A percentile compares a stretch with the other conserved stretches of the same genome.
phyloP scores from a whole-genome alignment of 2,329 filamentous ascomycete species.

The Hymenoscyphus repandus region DNA sequence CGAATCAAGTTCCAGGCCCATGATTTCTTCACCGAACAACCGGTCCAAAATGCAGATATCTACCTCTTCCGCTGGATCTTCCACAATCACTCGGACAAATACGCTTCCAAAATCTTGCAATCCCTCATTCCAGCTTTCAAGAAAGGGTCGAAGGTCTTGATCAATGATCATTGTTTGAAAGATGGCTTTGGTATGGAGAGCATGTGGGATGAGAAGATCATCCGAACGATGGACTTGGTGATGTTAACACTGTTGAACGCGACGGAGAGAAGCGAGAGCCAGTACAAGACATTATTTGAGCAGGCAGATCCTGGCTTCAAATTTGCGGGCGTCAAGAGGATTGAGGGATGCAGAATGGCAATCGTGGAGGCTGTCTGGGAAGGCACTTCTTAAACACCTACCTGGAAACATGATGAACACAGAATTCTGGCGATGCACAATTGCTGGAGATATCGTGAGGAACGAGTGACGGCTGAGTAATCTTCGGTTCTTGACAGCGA shows the following conservation, averaged over 20 bases:
- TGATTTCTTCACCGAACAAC: slow-evolving; percentile 38
- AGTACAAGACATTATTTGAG: slow-evolving; percentile 42
- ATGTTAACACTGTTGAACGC: slow-evolving; percentile 49
- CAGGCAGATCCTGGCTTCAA: slow-evolving; percentile 38
- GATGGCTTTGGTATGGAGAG: slow-evolving; percentile 31
- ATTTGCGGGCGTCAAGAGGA: slow-evolving; percentile 40
- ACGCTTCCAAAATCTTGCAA: slow-evolving; percentile 1
- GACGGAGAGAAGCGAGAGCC: slow-evolving; percentile 43
- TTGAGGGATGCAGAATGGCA: slow-evolving; percentile 41
- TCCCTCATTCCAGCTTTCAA: slow-evolving; percentile 3
- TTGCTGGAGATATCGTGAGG: background rate
- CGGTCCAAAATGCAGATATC: slow-evolving; percentile 47
- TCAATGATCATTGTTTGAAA: slow-evolving; percentile 42
- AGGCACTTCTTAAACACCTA: slow-evolving; percentile 6
- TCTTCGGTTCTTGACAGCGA: background rate
- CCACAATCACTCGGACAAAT: slow-evolving; percentile 9
- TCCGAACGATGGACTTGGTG: slow-evolving; percentile 45
- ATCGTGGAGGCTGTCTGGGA: slow-evolving; percentile 45
- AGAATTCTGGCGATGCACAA: slow-evolving; percentile 11
- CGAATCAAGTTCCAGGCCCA: slow-evolving; percentile 35
- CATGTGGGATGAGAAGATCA: slow-evolving; percentile 42
- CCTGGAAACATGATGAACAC: background rate
- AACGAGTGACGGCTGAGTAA: background rate
- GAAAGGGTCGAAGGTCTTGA: slow-evolving; percentile 16
- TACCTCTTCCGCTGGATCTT: slow-evolving; percentile 39